phyloP scores from a whole-genome alignment of 1,284 basidiomycete species.

The Xerocomus nothofagi region DNA sequence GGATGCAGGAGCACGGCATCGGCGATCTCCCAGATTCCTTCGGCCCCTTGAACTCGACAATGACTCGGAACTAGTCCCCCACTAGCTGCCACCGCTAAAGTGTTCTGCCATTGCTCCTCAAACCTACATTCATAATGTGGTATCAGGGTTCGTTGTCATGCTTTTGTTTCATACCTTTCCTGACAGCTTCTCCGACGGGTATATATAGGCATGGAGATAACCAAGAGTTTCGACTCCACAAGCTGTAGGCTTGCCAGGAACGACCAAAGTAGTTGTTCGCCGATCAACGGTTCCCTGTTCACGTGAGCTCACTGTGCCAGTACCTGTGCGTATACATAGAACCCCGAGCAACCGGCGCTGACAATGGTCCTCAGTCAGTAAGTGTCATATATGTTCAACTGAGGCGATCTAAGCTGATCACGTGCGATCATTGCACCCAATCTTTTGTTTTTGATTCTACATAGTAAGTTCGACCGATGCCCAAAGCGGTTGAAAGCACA shows the following conservation, averaged over 20 bases:
- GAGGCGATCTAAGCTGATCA: background rate
- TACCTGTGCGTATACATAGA: no score
- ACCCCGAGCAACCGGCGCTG: no score
- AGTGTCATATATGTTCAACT: background rate
- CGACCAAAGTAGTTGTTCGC: background rate
- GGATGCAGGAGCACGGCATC: conserved; percentile 8
- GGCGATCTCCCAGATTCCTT: conserved; percentile 7
- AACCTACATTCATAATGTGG: background rate
- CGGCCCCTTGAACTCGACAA: conserved; percentile 6
- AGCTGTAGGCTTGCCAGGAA: no score
- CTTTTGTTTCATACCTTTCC: conserved; percentile 39
- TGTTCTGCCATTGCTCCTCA: conserved; percentile 3
- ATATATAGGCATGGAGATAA: conserved; percentile 58
- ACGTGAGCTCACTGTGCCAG: no score
- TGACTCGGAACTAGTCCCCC: conserved; percentile 7
- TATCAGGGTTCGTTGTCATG: background rate
- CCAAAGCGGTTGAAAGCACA: background rate
- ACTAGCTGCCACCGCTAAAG: conserved; percentile 5
- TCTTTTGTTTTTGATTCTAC: background rate
- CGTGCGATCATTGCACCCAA: background rate
- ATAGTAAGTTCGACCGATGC: background rate
- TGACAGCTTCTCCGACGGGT: conserved; percentile 38
- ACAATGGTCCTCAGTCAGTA: background rate
- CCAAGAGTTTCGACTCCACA: no score
- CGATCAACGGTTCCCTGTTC: no score